Evolutionary conservation across 306 rosid genomes (phyloP).

Genomic region (Acacia confusa): DNA sequence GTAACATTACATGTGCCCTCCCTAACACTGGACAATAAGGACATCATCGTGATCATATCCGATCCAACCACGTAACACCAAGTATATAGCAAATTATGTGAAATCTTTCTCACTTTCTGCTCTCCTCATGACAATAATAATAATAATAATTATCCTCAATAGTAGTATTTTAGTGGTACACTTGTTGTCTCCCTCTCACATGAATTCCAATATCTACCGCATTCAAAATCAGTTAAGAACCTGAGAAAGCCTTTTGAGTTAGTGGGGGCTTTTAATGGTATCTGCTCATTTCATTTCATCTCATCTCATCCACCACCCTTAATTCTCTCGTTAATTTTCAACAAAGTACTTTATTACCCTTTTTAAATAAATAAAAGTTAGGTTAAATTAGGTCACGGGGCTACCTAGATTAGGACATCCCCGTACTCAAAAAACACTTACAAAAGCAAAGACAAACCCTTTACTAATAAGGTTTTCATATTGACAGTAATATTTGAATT

Average conservation of each 20-base stretch:
- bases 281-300: not conserved
- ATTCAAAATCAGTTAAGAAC: not conserved
- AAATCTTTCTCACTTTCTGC: not conserved
- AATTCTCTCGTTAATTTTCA: not conserved
- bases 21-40: not conserved
- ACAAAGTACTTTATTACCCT: not conserved
- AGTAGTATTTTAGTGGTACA: not conserved
- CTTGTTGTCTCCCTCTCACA: not conserved
- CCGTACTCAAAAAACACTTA: too few species aligned
- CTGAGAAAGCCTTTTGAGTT: not conserved
- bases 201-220: not conserved
- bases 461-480: too few species aligned
- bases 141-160: not conserved
- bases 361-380: too few species aligned
- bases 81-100: not conserved
- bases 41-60: not conserved
- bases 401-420: too few species aligned
- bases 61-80: not conserved
- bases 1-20: not conserved
- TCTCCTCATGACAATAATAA: not conserved
- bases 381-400: too few species aligned
- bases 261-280: not conserved
- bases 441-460: too few species aligned
- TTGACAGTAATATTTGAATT: too few species aligned
- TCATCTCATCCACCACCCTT: not conserved